Evolutionary conservation across 2,329 filamentous ascomycete genomes (phyloP).

Genomic region (Alternaria burnsii): DNA sequence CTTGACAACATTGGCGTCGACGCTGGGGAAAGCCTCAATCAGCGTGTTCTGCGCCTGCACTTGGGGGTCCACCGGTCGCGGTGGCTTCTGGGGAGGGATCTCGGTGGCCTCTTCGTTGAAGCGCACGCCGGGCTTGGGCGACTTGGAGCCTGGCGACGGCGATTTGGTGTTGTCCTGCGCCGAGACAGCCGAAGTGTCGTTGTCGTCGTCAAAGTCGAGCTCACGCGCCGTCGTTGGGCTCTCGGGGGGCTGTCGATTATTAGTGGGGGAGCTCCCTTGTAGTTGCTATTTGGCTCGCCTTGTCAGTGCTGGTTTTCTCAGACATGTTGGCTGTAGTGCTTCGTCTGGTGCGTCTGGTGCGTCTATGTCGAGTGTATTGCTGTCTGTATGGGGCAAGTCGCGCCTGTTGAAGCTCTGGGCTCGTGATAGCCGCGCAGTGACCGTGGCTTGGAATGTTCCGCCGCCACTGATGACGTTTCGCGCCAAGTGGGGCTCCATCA

Average conservation of each 20-base stretch:
- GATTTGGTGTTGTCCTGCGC: slow-evolving; percentile 39
- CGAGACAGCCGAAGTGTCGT: slow-evolving; percentile 52
- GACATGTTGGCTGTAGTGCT: slow-evolving; percentile 21
- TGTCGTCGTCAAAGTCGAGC: slow-evolving; percentile 66
- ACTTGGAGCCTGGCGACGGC: slow-evolving; percentile 50
- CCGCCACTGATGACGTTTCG: slow-evolving; percentile 27
- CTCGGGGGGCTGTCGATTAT: slow-evolving; percentile 29
- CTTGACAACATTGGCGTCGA: slow-evolving; percentile 82
- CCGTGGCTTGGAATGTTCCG: slow-evolving; percentile 19
- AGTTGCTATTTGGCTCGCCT: slow-evolving; percentile 9
- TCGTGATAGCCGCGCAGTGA: slow-evolving; percentile 15
- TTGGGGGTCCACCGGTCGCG: slow-evolving; percentile 79
- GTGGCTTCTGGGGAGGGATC: slow-evolving; percentile 78
- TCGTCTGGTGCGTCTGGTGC: neutral
- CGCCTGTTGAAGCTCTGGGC: slow-evolving; percentile 8
- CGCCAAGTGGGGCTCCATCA: slow-evolving; percentile 18
- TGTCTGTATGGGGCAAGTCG: neutral
- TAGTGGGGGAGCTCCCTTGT: slow-evolving; percentile 3
- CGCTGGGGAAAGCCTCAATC: slow-evolving; percentile 89
- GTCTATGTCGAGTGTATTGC: neutral
- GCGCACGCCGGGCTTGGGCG: slow-evolving; percentile 55
- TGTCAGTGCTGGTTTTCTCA: slow-evolving; percentile 27
- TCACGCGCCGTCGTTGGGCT: slow-evolving; percentile 63
- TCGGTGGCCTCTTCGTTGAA: slow-evolving; percentile 57
- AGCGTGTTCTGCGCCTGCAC: slow-evolving; percentile 88